Base-by-base conservation (phyloP, 441 rosid genomes). In the Eutrema salsugineum region DNA sequence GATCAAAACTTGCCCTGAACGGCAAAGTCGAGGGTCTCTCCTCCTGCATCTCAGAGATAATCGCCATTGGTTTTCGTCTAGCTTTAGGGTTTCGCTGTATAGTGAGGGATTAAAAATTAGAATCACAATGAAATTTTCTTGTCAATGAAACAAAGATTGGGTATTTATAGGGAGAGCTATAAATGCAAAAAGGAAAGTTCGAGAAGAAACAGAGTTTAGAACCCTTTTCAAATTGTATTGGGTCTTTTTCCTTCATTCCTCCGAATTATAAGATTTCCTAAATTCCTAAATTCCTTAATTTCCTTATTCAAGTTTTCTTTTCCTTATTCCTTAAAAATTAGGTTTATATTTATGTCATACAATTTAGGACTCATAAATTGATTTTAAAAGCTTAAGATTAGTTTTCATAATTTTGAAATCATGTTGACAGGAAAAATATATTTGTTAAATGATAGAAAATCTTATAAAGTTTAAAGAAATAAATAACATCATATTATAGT, bases 1-100 rank as follows among this genome's bases (percentile, higher is more conserved):
- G 81, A 83, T 92, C 91, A 24, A 92, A 77, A 16, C 64, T 70
- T 30, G 85, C 87, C 8, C 1, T 38, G 5, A 66, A 66, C n/a
- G 60, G 60, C 60, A 39, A 6, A 4, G 3, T 15, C 62, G 51
- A 53, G 11, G 32, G 42, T 54, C 16, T 54, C 43, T 53, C 39
- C 28, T 67, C 71, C 59, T 22, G 39, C 71, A 54, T 54, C 63
- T 67, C 71, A 17, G 71, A 66, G 51, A 66, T 53, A 40, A 66
- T 40, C 19, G 62, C 71, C 62, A 66, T 66, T 40, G 51, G 11
- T 53, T 5, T 51, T 63, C 10, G 46, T 8, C 20, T 2, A 49
- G 30, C 8, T 66, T 5, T 66, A 22, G 50, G 39, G 39, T 15
- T 36, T 38, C 6, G 20, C 27, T 66, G 22, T 16, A 0, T 4